Base-by-base conservation (phyloP, 2,329 filamentous ascomycete genomes). In the Rutstroemia sp. region DNA sequence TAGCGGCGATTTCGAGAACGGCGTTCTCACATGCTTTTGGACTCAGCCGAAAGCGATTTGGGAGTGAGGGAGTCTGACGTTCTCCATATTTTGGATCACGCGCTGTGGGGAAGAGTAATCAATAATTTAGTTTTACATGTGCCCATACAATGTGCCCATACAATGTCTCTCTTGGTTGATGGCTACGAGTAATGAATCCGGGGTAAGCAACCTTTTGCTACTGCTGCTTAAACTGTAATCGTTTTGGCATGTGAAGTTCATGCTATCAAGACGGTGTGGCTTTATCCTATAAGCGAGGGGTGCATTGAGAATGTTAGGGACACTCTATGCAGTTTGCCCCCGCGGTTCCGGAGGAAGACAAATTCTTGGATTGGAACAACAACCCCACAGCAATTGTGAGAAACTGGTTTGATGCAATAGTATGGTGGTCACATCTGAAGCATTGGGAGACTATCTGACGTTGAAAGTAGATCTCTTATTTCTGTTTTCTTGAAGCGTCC, bases 1-100 rank as follows among this genome's bases (percentile, higher is more conserved):
- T 49, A 54, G 30, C 52, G 23, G 52, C 36, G 6, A 19, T 42
- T 40, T 21, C 14, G 5, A 23, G 17, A 42, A 42, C 39, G 17
- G 39, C 39, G 16, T 42, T 42, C 44, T 49, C 51, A 54, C 52
- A 54, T 54, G 52, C 52, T 54, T 54, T 54, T 49, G 42, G 34
- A 27, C 34, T 54, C 17, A 27, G 52, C 52, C 45, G 52, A 49
- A 42, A 54, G 3, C 51, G 48, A 54, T 36, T 25, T 38, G 17
- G 12, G 27, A n/a, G n/a, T n/a, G n/a, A n/a, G n/a, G n/a, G n/a
- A 36, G n/a, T 34, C n/a, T 52, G 25, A 34, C 14, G 25, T 45
- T 30, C 42, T 47, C 46, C 19, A 46, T 14, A 25, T 23, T 16
- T n/a, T 8, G 36, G 27, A 23, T 53, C 40, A 53, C 39, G 27